phyloP scores from a whole-genome alignment of 768 basidiomycete genomes.

The Kwoniella shandongensis region DNA sequence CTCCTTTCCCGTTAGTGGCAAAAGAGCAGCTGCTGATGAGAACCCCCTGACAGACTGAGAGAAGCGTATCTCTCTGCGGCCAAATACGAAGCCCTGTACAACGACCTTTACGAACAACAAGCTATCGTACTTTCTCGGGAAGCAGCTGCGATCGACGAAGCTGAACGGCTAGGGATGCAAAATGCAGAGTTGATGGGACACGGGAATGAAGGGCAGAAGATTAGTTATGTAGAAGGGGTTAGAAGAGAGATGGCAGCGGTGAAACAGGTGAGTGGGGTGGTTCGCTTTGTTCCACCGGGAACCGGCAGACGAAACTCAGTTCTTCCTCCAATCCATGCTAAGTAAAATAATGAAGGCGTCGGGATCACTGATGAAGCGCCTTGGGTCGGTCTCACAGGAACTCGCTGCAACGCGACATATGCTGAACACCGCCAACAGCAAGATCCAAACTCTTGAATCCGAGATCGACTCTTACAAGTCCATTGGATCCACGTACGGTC shows the following conservation, averaged over 20 bases:
- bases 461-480: constrained; percentile 40
- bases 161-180: constrained; percentile 69
- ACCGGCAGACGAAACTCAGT: no score
- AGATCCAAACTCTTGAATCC: constrained; percentile 17
- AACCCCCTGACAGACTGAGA: constrained; percentile 53
- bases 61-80: constrained; percentile 64
- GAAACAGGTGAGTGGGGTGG: constrained; percentile 66
- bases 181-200: constrained; percentile 85
- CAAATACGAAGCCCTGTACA: constrained; percentile 71
- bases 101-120: constrained; percentile 65
- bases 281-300: no score
- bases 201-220: constrained; percentile 77
- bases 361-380: not conserved
- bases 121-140: constrained; percentile 67
- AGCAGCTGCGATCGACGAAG: constrained; percentile 76
- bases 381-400: constrained; percentile 23
- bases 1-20: no score
- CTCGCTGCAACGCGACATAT: constrained; percentile 39
- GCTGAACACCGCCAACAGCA: constrained; percentile 37
- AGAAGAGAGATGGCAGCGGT: constrained; percentile 74
- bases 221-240: constrained; percentile 81
- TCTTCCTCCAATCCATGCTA: constrained; percentile 1
- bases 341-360: not conserved
- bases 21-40: not conserved
- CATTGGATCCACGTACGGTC: constrained; percentile 19